These are phyloP conservation scores for Rhizoctonia solani DNA, from an alignment of 1,284 basidiomycete genomes.

Conservation along the genomic window DNA sequence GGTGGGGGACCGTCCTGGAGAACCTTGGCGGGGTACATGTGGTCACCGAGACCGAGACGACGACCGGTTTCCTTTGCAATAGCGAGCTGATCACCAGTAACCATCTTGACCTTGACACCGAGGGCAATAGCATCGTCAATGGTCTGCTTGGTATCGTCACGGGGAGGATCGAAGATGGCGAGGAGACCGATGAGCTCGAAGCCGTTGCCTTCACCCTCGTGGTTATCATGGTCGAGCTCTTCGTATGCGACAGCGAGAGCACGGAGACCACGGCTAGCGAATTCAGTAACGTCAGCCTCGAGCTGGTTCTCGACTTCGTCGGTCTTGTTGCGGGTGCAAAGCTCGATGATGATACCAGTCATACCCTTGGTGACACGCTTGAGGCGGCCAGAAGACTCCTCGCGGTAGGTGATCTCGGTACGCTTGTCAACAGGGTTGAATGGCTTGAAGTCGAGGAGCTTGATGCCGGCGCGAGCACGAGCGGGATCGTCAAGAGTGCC, in stretches of 20 bases:
- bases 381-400: constrained; percentile 89
- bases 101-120: constrained; percentile 99
- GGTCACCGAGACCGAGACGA: constrained; percentile 93
- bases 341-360: constrained; percentile 95
- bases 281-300: constrained; percentile 95
- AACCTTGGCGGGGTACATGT: constrained; percentile 97
- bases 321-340: constrained; percentile 97
- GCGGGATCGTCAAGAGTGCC: constrained; percentile 72
- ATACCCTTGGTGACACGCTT: constrained; percentile 99
- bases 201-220: constrained; percentile 85
- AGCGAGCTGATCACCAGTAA: constrained; percentile 98
- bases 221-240: constrained; percentile 83
- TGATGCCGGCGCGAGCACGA: constrained; percentile 88
- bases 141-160: constrained; percentile 98
- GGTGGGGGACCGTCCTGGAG: constrained; percentile 88
- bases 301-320: constrained; percentile 87
- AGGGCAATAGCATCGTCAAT: constrained; percentile 95
- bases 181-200: constrained; percentile 97
- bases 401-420: constrained; percentile 96
- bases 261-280: constrained; percentile 94
- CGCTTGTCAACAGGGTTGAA: constrained; percentile 99
- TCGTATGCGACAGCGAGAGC: constrained; percentile 96
- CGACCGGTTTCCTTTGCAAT: constrained; percentile 99
- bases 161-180: constrained; percentile 97
- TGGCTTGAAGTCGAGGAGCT: constrained; percentile 97